Base-by-base conservation (phyloP, 192 early-diverging fungal species). In the Entomortierella beljakovae region DNA sequence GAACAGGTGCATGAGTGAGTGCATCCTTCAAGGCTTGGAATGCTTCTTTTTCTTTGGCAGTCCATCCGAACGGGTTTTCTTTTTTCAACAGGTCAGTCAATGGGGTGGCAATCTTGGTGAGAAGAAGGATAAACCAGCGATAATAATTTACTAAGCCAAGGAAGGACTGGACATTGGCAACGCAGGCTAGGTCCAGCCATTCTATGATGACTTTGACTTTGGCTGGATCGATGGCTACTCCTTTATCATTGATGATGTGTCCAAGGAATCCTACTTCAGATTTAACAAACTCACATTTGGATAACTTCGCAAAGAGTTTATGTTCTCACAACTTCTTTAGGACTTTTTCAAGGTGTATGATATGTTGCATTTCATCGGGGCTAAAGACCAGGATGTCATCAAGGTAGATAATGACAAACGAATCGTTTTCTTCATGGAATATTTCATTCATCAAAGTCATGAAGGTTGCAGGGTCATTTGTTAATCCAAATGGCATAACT, bases 401-500 rank as follows among this genome's bases (percentile, higher is more conserved):
- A 83, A 2, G 46, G 49, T 85, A 88, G 0, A 80, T 60, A 32
- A 75, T 65, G 43, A 65, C 75, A n/a, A 61, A 61, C 1, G 68
- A 3, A 37, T 86, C 80, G 0, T 86, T 32, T n/a, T 71, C 31
- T 11, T 83, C 82, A 0, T 55, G 13, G 35, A 92, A 66, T 1
- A 83, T 42, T 20, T 85, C 67, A 52, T 88, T 86, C 20, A 90
- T 86, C 1, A 85, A 48, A 0, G 61, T 57, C 64, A 87, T 83
- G 70, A 94, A 92, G 0, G 84, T 77, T 0, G 83, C 88, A 0
- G 89, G 88, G 0, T 85, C 86, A 66, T 91, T 92, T 22, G 79
- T 82, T 2, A 92, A 55, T 0, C 91, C 90, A 61, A 91, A 90
- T 0, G 89, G 90, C 43, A 93, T 58, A n/a, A 91, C 89, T 0